Evolutionary conservation across 2,329 filamentous ascomycete genomes (phyloP).

Genomic region (Cadophora gregata): DNA sequence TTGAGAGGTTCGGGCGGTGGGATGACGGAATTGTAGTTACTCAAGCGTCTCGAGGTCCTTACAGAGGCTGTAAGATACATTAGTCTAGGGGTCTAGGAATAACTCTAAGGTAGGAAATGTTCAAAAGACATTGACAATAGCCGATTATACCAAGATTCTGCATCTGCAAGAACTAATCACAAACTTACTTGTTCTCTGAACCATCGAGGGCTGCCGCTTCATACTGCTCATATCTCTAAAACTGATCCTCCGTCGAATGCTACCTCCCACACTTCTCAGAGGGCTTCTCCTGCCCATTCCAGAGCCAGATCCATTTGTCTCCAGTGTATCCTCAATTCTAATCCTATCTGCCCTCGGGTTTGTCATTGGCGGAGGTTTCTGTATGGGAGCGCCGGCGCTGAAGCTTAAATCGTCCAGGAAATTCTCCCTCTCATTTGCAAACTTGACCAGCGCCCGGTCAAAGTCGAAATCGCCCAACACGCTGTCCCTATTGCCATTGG

Average conservation of each 20-base stretch:
- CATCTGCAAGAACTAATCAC: background rate
- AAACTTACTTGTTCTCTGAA: constrained; percentile 72
- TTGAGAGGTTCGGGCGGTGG: constrained; percentile 91
- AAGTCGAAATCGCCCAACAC: constrained; percentile 80
- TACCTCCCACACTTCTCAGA: constrained; percentile 68
- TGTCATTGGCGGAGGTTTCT: constrained; percentile 72
- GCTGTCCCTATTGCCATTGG: constrained; percentile 30
- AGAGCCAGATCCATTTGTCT: constrained; percentile 41
- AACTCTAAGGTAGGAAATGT: background rate
- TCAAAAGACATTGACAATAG: background rate
- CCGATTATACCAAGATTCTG: background rate
- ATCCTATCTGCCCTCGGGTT: constrained; percentile 84
- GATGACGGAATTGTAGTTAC: constrained; percentile 98
- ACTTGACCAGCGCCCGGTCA: constrained; percentile 90
- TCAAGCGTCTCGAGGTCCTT: constrained; percentile 85
- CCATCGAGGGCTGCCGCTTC: constrained; percentile 81
- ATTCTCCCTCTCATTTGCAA: constrained; percentile 91
- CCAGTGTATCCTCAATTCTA: constrained; percentile 68
- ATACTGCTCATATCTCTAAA: constrained; percentile 94
- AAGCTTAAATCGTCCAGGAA: constrained; percentile 94
- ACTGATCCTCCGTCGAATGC: constrained; percentile 89
- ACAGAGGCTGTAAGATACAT: constrained; percentile 59
- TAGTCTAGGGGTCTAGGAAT: background rate
- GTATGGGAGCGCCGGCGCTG: constrained; percentile 74
- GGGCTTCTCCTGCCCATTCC: constrained; percentile 51